These are phyloP conservation scores for Arthroderma sp. DNA, from an alignment of 2,329 filamentous ascomycete genomes.

Conservation along the genomic window DNA sequence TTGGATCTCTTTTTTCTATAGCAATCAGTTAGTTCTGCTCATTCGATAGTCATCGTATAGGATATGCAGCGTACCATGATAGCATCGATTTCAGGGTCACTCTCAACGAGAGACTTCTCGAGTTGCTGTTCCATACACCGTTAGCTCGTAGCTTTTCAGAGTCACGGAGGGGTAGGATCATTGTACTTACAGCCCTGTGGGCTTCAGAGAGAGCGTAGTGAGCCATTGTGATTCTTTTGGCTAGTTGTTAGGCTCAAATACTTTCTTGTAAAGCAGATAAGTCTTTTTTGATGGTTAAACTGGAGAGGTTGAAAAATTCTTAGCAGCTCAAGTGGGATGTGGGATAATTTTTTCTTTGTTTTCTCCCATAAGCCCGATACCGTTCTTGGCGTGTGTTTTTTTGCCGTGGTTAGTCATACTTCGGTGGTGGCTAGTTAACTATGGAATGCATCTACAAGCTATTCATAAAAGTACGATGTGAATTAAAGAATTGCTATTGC, in stretches of 20 bases:
- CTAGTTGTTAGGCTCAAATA: no score
- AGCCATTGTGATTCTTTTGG: slow-evolving; percentile 22
- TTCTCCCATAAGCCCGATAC: neutral
- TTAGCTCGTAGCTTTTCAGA: slow-evolving; percentile 8
- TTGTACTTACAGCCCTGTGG: slow-evolving; percentile 48
- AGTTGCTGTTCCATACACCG: slow-evolving; percentile 56
- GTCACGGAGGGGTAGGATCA: slow-evolving; percentile 6
- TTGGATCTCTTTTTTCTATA: slow-evolving; percentile 78
- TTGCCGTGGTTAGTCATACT: neutral
- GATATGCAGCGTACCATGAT: slow-evolving; percentile 63
- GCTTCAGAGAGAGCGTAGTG: slow-evolving; percentile 52
- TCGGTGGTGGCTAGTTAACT: no score
- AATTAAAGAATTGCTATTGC: no score
- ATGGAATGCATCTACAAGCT: no score
- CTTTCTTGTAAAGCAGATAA: no score
- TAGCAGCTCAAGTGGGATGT: no score
- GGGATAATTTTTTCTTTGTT: neutral
- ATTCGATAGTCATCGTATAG: neutral
- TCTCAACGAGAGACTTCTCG: slow-evolving; percentile 83
- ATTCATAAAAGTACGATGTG: no score
- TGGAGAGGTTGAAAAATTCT: no score
- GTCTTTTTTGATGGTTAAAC: no score
- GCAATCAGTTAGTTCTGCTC: slow-evolving; percentile 3
- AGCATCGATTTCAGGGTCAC: slow-evolving; percentile 84
- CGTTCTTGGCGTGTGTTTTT: neutral